Percentiles rank a stretch among this genome's conserved stretches.
Evolutionary conservation across 768 basidiomycete genomes (phyloP).

Genomic region (Boletellus sp.): DNA sequence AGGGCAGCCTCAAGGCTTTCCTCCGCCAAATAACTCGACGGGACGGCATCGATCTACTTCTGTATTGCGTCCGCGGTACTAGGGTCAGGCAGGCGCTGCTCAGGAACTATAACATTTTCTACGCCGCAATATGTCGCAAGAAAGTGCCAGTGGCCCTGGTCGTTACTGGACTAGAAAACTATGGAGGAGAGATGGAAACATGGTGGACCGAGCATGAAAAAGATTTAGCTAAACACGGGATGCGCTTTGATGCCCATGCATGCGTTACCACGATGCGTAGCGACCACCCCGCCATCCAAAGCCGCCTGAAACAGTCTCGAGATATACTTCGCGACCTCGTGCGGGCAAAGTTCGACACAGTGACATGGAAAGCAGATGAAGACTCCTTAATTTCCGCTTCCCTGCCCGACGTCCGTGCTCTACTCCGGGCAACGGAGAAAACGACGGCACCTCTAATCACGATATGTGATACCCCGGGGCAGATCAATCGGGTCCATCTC

Average conservation of each 20-base stretch:
- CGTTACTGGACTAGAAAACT: constrained; percentile 36
- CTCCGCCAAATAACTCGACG: constrained; percentile 28
- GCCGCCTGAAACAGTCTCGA: constrained; percentile 17
- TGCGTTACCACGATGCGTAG: constrained; percentile 38
- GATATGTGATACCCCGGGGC: constrained; percentile 16
- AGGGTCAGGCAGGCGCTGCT: constrained; percentile 25
- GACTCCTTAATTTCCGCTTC: constrained; percentile 15
- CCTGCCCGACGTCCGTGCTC: constrained; percentile 18
- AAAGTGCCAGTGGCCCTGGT: constrained; percentile 32
- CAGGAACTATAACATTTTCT: constrained; percentile 31
- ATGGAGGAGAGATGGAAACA: constrained; percentile 31
- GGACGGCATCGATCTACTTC: constrained; percentile 29
- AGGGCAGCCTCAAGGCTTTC: constrained; percentile 29
- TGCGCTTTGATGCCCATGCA: constrained; percentile 37
- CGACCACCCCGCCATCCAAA: constrained; percentile 24
- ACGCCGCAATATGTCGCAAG: constrained; percentile 27
- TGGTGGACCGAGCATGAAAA: constrained; percentile 39
- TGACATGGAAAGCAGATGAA: constrained; percentile 24
- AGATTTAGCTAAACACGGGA: constrained; percentile 29
- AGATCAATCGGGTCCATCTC: not conserved
- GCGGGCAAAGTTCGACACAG: constrained; percentile 1
- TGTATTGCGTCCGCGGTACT: constrained; percentile 35
- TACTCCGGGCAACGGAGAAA: constrained; percentile 13
- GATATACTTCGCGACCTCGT: constrained; percentile 19
- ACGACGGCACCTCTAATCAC: constrained; percentile 10